These are phyloP conservation scores for Camellia sinensis DNA, from an alignment of 148 eudicot species.

Conservation along the genomic window DNA sequence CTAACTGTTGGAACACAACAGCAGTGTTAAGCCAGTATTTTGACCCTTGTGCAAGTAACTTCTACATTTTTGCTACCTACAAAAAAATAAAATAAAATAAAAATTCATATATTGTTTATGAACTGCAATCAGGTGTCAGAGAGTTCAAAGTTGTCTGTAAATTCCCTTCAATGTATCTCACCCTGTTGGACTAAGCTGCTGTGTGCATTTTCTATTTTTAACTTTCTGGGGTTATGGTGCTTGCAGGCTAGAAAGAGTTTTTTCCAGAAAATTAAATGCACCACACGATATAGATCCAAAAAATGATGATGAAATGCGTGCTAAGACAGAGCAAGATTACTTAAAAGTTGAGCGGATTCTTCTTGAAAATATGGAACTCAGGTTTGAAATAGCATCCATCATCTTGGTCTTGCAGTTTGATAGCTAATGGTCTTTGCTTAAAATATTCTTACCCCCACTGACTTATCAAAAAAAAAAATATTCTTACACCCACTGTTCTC, in stretches of 20 bases:
- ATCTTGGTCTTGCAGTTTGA: slow-evolving; percentile 11
- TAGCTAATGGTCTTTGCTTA: neutral
- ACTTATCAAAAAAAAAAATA: too few relatives aligned
- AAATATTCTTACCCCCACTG: too few relatives aligned
- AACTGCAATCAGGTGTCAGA: neutral
- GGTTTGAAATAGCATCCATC: slow-evolving; percentile 37
- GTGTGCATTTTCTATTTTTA: neutral
- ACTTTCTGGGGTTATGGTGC: slow-evolving; percentile 3
- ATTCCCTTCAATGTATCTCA: neutral
- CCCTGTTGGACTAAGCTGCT: slow-evolving; percentile 2
- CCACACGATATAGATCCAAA: slow-evolving; percentile 41
- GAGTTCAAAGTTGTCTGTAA: neutral
- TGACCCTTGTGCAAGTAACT: slow-evolving; percentile 2
- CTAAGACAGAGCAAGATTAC: slow-evolving; percentile 48
- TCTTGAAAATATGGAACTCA: slow-evolving; percentile 78
- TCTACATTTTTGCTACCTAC: too few relatives aligned
- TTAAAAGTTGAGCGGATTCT: slow-evolving; percentile 77
- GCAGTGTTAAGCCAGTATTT: neutral
- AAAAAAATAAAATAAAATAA: too few relatives aligned
- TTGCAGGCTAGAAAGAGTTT: slow-evolving; percentile 53
- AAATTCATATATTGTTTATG: neutral
- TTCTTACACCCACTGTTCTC: neutral
- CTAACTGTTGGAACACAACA: neutral
- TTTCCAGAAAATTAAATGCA: slow-evolving; percentile 45
- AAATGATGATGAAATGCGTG: slow-evolving; percentile 52